Base-by-base conservation (phyloP, 2,329 filamentous ascomycete species). In the Trichoderma guizhouense region DNA sequence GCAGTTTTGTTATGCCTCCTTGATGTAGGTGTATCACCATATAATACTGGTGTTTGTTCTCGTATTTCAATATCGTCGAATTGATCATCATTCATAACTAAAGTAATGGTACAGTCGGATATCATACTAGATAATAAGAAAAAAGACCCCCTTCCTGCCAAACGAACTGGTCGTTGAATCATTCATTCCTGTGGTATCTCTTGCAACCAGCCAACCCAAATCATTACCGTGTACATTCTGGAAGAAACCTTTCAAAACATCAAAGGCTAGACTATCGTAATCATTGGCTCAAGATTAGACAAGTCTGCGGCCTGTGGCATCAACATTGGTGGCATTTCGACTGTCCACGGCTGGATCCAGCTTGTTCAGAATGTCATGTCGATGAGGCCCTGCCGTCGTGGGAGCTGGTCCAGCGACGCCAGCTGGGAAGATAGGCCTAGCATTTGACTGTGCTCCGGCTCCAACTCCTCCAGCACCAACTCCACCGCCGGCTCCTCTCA, bases 371-470 rank as follows among this genome's bases (percentile, higher is more conserved):
- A 72, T 65, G 34, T 73, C 72, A 34, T 72, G 68, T 30, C 63
- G 65, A 51, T 74, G 73, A 9, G 73, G 73, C 28, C 73, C 73
- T 18, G 70, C 72, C 8, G 73, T 74, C n/a, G 71, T 72, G 3
- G 69, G 69, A 3, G 73, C 73, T 12, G 73, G 72, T 5, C 73
- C 73, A 7, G 30, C 64, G 5, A 66, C 66, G 7, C 69, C 65
- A 5, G 65, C 57, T 21, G 65, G 32, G 26, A 8, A 26, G 8
- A 53, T 47, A 1, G 39, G n/a, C 24, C 7, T 60, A n/a, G 30
- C 14, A 6, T 32, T 62, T 15, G 43, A 7, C 18, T 34, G 66
- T 15, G 39, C 28, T 11, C 66, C 57, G 9, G 36, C 26, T n/a
- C 26, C 34, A n/a, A 11, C 64, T 36, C 39, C 32, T 15, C 34